Evolutionary conservation across 345 rosid genomes (phyloP).

Genomic region (Dipteronia dyeriana): DNA sequence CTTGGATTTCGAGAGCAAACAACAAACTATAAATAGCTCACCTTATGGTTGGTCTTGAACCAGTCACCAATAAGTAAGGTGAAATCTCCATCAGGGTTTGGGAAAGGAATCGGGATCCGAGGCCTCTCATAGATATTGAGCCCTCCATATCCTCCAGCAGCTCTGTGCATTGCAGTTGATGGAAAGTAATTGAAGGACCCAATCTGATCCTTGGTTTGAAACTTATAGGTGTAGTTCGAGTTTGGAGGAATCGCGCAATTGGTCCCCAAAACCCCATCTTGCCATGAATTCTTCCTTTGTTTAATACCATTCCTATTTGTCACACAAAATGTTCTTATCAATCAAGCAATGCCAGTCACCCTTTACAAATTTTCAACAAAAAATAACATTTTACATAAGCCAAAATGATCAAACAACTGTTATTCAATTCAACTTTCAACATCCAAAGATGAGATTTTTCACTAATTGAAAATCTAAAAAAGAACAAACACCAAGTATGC

Average conservation of each 20-base stretch:
- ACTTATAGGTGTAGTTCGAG: constrained; percentile 75
- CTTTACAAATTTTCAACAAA: background rate
- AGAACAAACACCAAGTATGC: background rate
- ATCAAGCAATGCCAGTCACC: constrained; percentile 7
- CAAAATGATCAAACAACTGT: no score
- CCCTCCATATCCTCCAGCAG: constrained; percentile 86
- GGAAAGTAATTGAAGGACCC: constrained; percentile 84
- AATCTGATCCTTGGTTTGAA: constrained; percentile 92
- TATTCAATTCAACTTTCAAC: no score
- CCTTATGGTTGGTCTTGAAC: constrained; percentile 82
- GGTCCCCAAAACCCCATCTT: constrained; percentile 84
- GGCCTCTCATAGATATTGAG: constrained; percentile 63
- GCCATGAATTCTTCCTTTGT: constrained; percentile 90
- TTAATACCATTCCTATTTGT: constrained; percentile 76
- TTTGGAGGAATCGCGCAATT: constrained; percentile 87
- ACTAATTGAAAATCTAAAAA: background rate
- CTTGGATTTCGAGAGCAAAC: background rate
- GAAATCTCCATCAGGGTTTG: constrained; percentile 66
- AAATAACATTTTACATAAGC: no score
- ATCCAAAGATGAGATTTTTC: background rate
- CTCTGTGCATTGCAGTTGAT: constrained; percentile 75
- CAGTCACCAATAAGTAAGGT: constrained; percentile 86
- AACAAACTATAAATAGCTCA: constrained; percentile 10
- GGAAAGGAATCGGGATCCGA: constrained; percentile 74
- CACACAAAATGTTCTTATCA: background rate